Base-by-base conservation (phyloP, 2,329 filamentous ascomycete species). In the Aspergillus pseudoglaucus region DNA sequence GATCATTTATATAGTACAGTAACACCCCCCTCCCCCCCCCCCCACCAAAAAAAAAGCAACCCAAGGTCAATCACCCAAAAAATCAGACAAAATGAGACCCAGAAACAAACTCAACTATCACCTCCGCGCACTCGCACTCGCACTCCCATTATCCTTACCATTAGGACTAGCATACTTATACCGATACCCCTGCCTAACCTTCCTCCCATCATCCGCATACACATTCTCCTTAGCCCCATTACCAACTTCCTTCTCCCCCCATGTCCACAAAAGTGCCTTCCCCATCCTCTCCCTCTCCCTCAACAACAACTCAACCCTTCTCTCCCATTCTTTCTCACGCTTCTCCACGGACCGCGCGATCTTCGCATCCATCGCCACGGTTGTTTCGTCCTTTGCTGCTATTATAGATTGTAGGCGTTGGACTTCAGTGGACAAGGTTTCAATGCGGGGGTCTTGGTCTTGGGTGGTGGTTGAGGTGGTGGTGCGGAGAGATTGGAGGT, bases 241-340 rank as follows among this genome's bases (percentile, higher is more conserved):
- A 3, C 66, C 66, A 42, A 69, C 46, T 39, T 72, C 69, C 46
- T 69, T 68, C 54, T 72, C 67, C 0, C 69, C 69, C 67, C 67
- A 71, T 3, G 57, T 59, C 60, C 60, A 63, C 62, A 72, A 60
- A 43, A 72, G 57, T 6, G 62, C 66, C 39, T 67, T 68, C 3
- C 61, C 59, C 66, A 72, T 69, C 25, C 59, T 58, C 22, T 72
- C 68, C 8, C 68, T 59, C 37, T 72, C 71, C 47, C 63, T 65
- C 9, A 73, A 63, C 6, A 73, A 53, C 10, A 70, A 50, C 42
- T 72, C 64, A 2, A 71, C 59, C 4, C 70, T 65, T 0, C 64
- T 59, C 48, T 70, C 63, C 71, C 71, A 74, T 46, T 70, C 68
- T 20, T 64, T 63, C 54, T 74, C 71, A 30, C 70, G 63, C 52